Evolutionary conservation across 2,329 filamentous ascomycete genomes (phyloP).

Genomic region (Ophiostoma tasmaniense): DNA sequence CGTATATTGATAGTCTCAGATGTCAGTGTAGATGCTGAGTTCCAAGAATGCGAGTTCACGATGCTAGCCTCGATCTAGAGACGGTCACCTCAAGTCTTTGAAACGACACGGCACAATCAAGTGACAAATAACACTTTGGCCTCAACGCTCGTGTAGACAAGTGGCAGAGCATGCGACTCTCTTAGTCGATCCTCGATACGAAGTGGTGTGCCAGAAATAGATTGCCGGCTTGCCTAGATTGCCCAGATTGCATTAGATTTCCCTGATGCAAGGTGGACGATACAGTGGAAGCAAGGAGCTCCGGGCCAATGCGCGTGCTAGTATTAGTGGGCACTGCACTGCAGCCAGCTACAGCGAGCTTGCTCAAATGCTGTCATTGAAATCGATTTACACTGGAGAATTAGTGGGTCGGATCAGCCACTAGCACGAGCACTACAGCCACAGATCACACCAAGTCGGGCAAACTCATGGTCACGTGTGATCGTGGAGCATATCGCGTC

Average conservation of each 20-base stretch:
- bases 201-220: conserved; percentile 11
- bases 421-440: not conserved
- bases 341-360: not conserved
- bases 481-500: conserved; percentile 15
- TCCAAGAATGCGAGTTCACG: not conserved
- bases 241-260: not conserved
- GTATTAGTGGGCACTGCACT: conserved; percentile 10
- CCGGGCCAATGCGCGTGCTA: conserved; percentile 11
- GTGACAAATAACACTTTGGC: not conserved
- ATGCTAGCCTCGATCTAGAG: not conserved
- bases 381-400: not conserved
- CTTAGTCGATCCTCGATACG: not conserved
- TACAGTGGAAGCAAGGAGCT: not conserved
- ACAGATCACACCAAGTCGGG: not conserved
- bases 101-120: not conserved
- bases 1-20: not conserved
- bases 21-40: not conserved
- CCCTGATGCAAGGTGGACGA: not conserved
- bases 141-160: not conserved
- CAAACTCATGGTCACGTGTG: not conserved
- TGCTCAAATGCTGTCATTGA: not conserved
- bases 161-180: not conserved
- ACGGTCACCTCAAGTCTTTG: not conserved
- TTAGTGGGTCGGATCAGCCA: conserved; percentile 5
- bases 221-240: conserved; percentile 1